Evolutionary conservation across 2,329 filamentous ascomycete genomes (phyloP), one percentile per base, ranked within the genome.

Genomic region (Colletotrichum sidae): DNA sequence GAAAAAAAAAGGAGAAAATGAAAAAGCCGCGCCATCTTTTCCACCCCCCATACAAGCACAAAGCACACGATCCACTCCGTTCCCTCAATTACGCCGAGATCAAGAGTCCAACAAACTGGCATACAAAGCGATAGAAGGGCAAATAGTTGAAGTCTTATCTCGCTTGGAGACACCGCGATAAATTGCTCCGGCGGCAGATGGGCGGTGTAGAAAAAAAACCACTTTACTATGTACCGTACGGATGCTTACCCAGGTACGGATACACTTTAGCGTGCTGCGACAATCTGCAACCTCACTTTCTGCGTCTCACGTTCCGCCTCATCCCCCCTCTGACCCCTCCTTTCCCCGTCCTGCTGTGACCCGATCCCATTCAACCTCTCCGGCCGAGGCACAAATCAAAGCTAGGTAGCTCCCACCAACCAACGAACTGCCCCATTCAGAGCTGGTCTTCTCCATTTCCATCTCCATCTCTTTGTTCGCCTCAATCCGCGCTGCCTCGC

Each of bases 141-240:
- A 46, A 46, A 17, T 17, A 17, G 2, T n/a, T 15, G 42, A 11
- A 6, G 15, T 10, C 54, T 57, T 58, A 58, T 58, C 46, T 58
- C 46, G 46, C 55, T 50, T 51, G 38, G 45, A 15, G 39, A 25
- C 39, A n/a, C 15, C 37, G 55, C 46, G 55, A 58, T 44, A 58
- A 37, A 58, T 58, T 58, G 33, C 55, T 51, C 55, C 55, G 38
- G 45, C 38, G 38, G 55, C 46, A 51, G 55, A 58, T 50, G 46
- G 55, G 55, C 55, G 55, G 55, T 58, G 55, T 37, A 35, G 55
- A n/a, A 51, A 58, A 47, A 42, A 51, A 25, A 25, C 3, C 25
- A 5, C 25, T 25, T 25, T 25, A 25, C 15, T 15, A 15, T 15
- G 15, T 15, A 15, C 25, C 25, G 25, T 25, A 25, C 4, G 25